Evolutionary conservation across 2,329 filamentous ascomycete species (phyloP).

Genomic region (Tolypocladium capitatum): DNA sequence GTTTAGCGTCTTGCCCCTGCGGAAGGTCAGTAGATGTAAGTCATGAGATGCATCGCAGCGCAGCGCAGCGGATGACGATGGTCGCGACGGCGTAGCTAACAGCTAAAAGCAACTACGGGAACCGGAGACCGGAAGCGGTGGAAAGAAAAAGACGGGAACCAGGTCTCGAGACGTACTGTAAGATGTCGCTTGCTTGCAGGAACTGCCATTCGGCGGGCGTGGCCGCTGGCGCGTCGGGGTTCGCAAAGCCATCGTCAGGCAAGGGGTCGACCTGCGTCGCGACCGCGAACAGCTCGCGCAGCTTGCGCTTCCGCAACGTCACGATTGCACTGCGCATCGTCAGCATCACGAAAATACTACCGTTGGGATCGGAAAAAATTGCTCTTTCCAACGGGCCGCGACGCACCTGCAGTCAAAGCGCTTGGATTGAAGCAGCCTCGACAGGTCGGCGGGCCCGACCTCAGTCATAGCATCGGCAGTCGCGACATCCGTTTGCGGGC

Average conservation of each 20-base stretch:
- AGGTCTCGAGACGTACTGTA: slow-evolving; percentile 36
- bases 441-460: slow-evolving; percentile 53
- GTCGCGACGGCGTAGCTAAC: slow-evolving; percentile 4
- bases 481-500: slow-evolving; percentile 55
- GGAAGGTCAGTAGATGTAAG: slow-evolving; percentile 7
- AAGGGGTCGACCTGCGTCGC: slow-evolving; percentile 55
- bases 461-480: slow-evolving; percentile 57
- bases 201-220: slow-evolving; percentile 41
- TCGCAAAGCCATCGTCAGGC: slow-evolving; percentile 43
- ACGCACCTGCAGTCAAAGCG: slow-evolving; percentile 48
- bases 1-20: slow-evolving; percentile 30
- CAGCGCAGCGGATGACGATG: background rate
- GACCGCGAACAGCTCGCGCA: slow-evolving; percentile 73
- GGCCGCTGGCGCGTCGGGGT: slow-evolving; percentile 41
- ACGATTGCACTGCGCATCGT: slow-evolving; percentile 50
- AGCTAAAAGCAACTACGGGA: background rate
- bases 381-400: slow-evolving; percentile 28
- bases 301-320: slow-evolving; percentile 78
- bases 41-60: background rate
- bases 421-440: slow-evolving; percentile 53
- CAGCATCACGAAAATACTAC: slow-evolving; percentile 31
- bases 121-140: slow-evolving; percentile 6
- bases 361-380: slow-evolving; percentile 34
- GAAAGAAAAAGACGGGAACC: slow-evolving; percentile 7
- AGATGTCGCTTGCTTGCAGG: slow-evolving; percentile 42